A percentile compares a stretch with the other conserved stretches of the same genome.
phyloP scores from a whole-genome alignment of 2,329 filamentous ascomycete genomes.

The Botrytis elliptica region DNA sequence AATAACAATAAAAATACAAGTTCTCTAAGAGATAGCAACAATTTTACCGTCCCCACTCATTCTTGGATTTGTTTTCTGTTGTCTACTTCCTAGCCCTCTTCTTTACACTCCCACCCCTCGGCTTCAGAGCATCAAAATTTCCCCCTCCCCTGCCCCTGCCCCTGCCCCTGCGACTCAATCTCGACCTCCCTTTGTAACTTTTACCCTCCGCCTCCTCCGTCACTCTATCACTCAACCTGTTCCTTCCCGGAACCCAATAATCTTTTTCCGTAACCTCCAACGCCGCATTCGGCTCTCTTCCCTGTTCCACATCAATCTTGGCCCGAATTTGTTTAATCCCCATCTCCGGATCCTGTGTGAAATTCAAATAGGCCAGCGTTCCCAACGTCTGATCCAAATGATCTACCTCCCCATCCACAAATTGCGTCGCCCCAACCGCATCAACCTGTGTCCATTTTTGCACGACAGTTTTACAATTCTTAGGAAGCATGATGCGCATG shows the following conservation, averaged over 20 bases:
- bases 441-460: conserved; percentile 14
- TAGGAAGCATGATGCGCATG: conserved; percentile 6
- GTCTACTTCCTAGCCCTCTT: not conserved
- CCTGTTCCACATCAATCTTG: not conserved
- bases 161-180: not conserved
- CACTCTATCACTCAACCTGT: not conserved
- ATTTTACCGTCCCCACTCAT: not conserved
- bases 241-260: conserved; percentile 9
- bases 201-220: not conserved
- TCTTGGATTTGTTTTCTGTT: not conserved
- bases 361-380: conserved; percentile 7
- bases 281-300: not conserved
- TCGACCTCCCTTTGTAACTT: not conserved
- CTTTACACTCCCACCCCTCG: not conserved
- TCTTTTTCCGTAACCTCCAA: not conserved
- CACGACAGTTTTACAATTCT: not conserved
- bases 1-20: not conserved
- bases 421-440: conserved; percentile 2
- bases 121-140: not conserved
- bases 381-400: not conserved
- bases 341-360: conserved; percentile 8
- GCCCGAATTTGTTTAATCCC: not conserved
- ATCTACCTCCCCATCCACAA: conserved; percentile 13
- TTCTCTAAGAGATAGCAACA: accelerated
- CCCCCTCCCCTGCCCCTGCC: not conserved